These are phyloP conservation scores for Lactifluus subvellereus DNA, from an alignment of 768 basidiomycete genomes.

Conservation along the genomic window DNA sequence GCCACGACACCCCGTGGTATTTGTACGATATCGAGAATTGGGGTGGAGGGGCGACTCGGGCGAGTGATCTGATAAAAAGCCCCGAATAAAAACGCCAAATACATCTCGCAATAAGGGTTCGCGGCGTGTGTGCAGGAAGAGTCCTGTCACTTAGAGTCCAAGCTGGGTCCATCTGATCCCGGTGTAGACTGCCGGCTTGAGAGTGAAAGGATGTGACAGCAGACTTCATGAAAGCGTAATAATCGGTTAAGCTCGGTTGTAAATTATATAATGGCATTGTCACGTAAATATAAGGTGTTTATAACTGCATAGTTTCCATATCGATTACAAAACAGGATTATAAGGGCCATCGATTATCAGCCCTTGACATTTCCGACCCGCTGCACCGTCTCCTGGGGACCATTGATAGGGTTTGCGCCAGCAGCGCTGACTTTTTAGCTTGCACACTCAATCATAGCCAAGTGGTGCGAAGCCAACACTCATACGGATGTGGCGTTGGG, in stretches of 20 bases:
- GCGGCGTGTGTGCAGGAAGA: not conserved
- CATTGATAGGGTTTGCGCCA: not conserved
- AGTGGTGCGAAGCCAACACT: not conserved
- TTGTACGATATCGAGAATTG: not conserved
- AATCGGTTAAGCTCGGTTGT: too few relatives aligned
- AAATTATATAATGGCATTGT: too few relatives aligned
- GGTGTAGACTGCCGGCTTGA: not conserved
- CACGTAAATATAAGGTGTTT: too few relatives aligned
- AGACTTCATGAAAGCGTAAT: not conserved
- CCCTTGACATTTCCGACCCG: not conserved
- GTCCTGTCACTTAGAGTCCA: not conserved
- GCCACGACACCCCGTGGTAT: not conserved
- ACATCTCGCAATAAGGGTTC: not conserved
- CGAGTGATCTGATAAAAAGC: not conserved
- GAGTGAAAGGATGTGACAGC: not conserved
- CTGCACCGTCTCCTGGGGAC: not conserved
- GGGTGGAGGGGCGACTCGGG: not conserved
- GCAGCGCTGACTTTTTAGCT: not conserved
- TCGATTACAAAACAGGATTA: too few relatives aligned
- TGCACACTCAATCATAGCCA: not conserved
- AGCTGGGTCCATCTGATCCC: not conserved
- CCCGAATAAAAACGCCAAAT: not conserved
- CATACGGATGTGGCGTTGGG: not conserved
- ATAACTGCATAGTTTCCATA: too few relatives aligned
- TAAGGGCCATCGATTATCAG: too few relatives aligned